phyloP scores from a whole-genome alignment of 768 basidiomycete genomes.

The Leccinum boreale region DNA sequence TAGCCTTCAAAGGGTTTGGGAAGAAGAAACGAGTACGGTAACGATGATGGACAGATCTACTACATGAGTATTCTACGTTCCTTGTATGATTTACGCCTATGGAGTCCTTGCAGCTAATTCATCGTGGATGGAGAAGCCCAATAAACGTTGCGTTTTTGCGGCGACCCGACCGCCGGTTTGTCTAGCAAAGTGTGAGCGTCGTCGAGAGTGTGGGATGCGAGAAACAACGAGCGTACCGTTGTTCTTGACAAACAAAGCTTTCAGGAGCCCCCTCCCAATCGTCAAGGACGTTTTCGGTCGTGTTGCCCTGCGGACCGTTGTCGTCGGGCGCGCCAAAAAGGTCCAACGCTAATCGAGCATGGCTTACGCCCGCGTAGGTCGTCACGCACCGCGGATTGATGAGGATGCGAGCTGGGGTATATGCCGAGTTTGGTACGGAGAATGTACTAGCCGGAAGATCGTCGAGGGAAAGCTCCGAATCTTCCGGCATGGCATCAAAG shows the following conservation, averaged over 20 bases:
- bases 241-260: conserved; percentile 97
- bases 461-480: conserved; percentile 42
- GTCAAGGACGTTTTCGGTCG: conserved; percentile 75
- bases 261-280: conserved; percentile 98
- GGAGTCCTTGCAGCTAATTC: conserved; percentile 43
- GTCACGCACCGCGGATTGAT: conserved; percentile 97
- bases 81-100: not conserved
- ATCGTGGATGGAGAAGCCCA: conserved; percentile 80
- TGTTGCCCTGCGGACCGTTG: conserved; percentile 46
- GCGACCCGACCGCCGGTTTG: conserved; percentile 89
- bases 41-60: not conserved
- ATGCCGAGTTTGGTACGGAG: conserved; percentile 83
- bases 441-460: conserved; percentile 36
- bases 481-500: conserved; percentile 81
- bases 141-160: conserved; percentile 80
- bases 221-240: conserved; percentile 47
- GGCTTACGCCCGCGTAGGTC: conserved; percentile 96
- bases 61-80: not conserved
- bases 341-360: conserved; percentile 93
- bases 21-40: conserved; percentile 26
- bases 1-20: conserved; percentile 64
- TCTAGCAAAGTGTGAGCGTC: conserved; percentile 32
- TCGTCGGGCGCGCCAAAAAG: conserved; percentile 80
- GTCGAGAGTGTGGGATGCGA: not conserved
- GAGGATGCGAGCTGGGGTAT: conserved; percentile 85